Evolutionary conservation across 2,329 filamentous ascomycete species (phyloP), one percentile per base, ranked within the genome.

Genomic region (Epichloe aotearoae): DNA sequence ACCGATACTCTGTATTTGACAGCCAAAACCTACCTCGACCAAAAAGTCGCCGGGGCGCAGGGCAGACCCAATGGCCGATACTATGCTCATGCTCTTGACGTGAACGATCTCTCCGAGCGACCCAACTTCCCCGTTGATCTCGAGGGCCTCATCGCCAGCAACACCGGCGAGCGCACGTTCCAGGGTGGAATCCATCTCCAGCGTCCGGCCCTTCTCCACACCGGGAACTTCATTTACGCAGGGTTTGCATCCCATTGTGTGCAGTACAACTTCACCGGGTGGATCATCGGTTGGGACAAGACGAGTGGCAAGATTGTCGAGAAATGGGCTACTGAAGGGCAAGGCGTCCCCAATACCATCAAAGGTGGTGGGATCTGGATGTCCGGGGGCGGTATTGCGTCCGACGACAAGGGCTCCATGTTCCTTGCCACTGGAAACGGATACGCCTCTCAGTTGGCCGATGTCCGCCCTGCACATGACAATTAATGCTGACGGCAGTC

Each of bases 221-320:
- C 71, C 0, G 72, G 72, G 2, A 65, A 71, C 47, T 69, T 66
- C 42, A 63, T 80, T 5, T 77, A 77, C 50, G 73, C 69, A 0
- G 75, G 68, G 0, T 79, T 79, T 53, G 76, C 74, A 0, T 76
- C 74, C 10, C 72, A 79, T 53, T 80, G 76, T 47, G 76, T 77
- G 23, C 67, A 73, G 50, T 79, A 73, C 59, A 76, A 79, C 57
- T 77, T 77, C 54, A 77, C 74, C 1, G 74, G 74, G 23, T 72
- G 71, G 64, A 63, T 78, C 40, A 65, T 78, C 40, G 73, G 73
- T 3, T 69, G 72, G 57, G 67, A 75, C 59, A 70, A 72, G 52
- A 67, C 64, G 0, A 65, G 61, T 0, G 66, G 66, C 14, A 56
- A 63, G 19, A 54, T 66, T 30, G 66, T 70, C 17, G 67, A 69